phyloP scores from a whole-genome alignment of 768 basidiomycete genomes.

The Amanita exitialis region DNA sequence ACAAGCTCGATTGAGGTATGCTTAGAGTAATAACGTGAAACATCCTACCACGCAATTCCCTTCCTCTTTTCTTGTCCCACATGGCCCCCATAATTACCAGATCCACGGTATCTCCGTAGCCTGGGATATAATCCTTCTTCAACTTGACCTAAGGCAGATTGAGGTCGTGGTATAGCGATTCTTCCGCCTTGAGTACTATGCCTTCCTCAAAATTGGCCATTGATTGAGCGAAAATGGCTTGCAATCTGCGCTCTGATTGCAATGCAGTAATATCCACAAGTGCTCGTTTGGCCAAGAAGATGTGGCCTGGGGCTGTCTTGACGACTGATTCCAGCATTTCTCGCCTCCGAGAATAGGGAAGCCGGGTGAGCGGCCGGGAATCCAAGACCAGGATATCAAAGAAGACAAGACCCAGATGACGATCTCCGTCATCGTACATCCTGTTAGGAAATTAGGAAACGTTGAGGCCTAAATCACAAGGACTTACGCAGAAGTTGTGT shows the following conservation, averaged over 20 bases:
- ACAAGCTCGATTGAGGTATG: background rate
- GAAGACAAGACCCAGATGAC: conserved; percentile 74
- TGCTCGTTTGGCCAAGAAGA: conserved; percentile 50
- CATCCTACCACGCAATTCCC: conserved; percentile 60
- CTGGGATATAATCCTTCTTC: conserved; percentile 84
- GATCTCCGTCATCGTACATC: conserved; percentile 22
- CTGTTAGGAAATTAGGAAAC: conserved; percentile 14
- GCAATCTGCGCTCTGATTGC: conserved; percentile 18
- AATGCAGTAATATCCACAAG: conserved; percentile 29
- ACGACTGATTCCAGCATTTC: conserved; percentile 50
- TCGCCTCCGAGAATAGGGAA: conserved; percentile 52
- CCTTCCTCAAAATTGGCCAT: conserved; percentile 56
- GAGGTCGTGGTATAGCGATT: conserved; percentile 57
- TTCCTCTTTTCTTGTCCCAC: conserved; percentile 73
- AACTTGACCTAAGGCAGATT: conserved; percentile 76
- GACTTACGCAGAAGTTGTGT: background rate
- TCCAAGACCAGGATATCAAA: conserved; percentile 79
- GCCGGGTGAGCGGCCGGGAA: conserved; percentile 40
- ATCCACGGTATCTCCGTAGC: conserved; percentile 74
- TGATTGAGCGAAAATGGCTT: conserved; percentile 35
- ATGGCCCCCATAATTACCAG: conserved; percentile 66
- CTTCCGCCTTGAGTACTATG: conserved; percentile 67
- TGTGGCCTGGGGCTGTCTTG: conserved; percentile 41
- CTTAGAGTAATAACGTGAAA: background rate
- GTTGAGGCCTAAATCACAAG: background rate